Evolutionary conservation across 1,139 yeast species (phyloP).

Genomic region (Saccharomyces hybrid): DNA sequence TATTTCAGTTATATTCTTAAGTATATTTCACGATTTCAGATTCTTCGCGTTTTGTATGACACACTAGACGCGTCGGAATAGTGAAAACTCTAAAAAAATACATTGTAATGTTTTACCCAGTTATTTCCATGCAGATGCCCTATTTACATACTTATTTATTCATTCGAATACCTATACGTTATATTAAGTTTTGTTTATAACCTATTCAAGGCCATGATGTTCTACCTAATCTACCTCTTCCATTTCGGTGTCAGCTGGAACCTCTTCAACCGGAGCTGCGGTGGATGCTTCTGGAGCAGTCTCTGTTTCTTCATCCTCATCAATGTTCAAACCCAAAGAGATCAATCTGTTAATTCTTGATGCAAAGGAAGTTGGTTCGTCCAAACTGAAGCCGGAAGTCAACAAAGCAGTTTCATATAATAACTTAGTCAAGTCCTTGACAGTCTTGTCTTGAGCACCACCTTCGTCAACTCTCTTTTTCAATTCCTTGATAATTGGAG

Average conservation of each 20-base stretch:
- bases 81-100: background rate
- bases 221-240: constrained; percentile 87
- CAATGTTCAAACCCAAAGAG: constrained; percentile 96
- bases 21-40: no score
- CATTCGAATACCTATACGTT: background rate
- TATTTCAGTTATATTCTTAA: no score
- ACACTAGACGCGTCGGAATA: background rate
- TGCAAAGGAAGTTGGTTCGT: constrained; percentile 97
- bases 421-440: constrained; percentile 92
- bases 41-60: background rate
- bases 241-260: constrained; percentile 88
- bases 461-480: constrained; percentile 93
- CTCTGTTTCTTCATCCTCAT: constrained; percentile 64
- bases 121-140: constrained; percentile 1
- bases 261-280: constrained; percentile 51
- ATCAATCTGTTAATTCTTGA: constrained; percentile 96
- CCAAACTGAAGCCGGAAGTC: constrained; percentile 97
- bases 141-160: background rate
- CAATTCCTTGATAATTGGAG: constrained; percentile 90
- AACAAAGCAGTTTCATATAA: constrained; percentile 95
- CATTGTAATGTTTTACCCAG: background rate
- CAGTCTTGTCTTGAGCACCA: constrained; percentile 97
- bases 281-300: constrained; percentile 39
- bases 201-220: background rate
- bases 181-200: background rate